Evolutionary conservation across 23 red algal genomes (phyloP).

Genomic region (Gracilaria caudata): DNA sequence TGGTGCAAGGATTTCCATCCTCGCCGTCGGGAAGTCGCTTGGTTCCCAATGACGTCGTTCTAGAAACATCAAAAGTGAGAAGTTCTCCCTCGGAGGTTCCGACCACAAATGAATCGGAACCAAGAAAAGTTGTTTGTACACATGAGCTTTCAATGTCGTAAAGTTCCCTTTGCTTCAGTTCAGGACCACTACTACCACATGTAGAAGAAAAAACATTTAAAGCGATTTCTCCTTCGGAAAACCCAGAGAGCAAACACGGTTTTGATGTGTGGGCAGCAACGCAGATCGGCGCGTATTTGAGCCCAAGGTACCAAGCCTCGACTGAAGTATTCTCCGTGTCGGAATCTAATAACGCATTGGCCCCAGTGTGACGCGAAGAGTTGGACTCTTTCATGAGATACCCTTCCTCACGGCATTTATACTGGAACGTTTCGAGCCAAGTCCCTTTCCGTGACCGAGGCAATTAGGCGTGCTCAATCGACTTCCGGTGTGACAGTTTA

Average conservation of each 20-base stretch:
- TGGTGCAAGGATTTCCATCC: background rate
- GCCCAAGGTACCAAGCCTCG: constrained; percentile 3
- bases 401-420: background rate
- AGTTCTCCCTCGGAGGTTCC: background rate
- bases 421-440: no score
- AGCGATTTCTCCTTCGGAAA: constrained; percentile 1
- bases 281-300: constrained; percentile 16
- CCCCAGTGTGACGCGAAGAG: background rate
- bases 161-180: no score
- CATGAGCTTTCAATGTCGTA: background rate
- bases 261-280: background rate
- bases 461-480: no score
- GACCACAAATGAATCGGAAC: background rate
- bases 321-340: background rate
- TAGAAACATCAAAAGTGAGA: constrained; percentile 16
- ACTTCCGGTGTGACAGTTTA: no score
- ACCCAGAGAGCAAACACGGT: constrained; percentile 2
- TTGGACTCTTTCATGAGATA: background rate
- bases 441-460: no score
- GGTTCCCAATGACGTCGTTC: background rate
- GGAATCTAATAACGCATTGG: background rate
- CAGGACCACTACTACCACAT: background rate
- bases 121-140: background rate
- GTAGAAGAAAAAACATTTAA: background rate
- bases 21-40: background rate